Evolutionary conservation across 2,329 filamentous ascomycete genomes (phyloP).

Genomic region (Fusarium camptoceras): DNA sequence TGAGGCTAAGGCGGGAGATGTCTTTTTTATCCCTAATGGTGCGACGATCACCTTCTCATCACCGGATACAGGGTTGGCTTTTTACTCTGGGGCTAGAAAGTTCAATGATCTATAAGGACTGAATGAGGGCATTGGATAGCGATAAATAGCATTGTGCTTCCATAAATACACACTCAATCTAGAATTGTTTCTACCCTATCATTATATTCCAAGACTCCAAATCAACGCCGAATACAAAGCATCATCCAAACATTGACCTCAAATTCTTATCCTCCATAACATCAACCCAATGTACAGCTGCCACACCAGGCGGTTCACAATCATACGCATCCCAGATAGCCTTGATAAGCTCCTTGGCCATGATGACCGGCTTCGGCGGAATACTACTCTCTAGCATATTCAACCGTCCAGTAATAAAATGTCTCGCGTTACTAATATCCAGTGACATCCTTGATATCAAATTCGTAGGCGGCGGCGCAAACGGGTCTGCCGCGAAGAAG

Average conservation of each 20-base stretch:
- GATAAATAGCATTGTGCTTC: conserved; percentile 29
- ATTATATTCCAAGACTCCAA: background rate
- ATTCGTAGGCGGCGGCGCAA: conserved; percentile 23
- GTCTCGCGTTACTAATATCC: conserved; percentile 54
- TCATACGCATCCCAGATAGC: conserved; percentile 58
- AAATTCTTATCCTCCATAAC: conserved; percentile 54
- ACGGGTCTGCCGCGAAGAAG: conserved; percentile 14
- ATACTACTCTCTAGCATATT: conserved; percentile 54
- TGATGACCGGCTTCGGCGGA: conserved; percentile 56
- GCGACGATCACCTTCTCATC: conserved; percentile 74
- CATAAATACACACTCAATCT: background rate
- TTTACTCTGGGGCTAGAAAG: conserved; percentile 62
- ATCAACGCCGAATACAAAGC: background rate
- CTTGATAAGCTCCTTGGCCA: conserved; percentile 57
- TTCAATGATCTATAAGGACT: conserved; percentile 45
- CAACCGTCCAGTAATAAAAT: conserved; percentile 54
- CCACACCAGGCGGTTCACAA: conserved; percentile 48
- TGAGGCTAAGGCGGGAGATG: conserved; percentile 70
- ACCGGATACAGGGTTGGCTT: conserved; percentile 69
- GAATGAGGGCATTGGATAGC: background rate
- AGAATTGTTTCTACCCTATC: background rate
- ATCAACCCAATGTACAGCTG: conserved; percentile 57
- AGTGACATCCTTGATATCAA: conserved; percentile 47
- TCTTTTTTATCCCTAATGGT: conserved; percentile 77
- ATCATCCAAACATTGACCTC: conserved; percentile 50